Conservation (phyloP, 352 stramenopile species). For the Phytophthora fragariae region DNA sequence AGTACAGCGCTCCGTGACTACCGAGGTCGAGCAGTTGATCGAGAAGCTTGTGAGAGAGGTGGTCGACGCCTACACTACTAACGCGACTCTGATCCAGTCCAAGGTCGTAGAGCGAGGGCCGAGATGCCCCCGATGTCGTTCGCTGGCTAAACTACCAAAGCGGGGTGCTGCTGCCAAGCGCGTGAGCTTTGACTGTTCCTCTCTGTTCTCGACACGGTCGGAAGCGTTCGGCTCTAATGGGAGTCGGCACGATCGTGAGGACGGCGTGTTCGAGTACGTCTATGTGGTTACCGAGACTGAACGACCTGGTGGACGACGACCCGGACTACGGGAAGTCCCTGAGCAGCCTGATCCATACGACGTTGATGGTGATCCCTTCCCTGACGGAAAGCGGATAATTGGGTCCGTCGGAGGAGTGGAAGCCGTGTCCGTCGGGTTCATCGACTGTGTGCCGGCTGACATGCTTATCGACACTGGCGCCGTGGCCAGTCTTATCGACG, state of each 20-base stretch:
- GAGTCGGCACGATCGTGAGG: no score
- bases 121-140: background rate
- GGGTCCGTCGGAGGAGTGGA: background rate
- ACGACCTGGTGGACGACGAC: background rate
- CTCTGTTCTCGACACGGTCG: background rate
- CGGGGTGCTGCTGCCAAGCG: background rate
- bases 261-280: background rate
- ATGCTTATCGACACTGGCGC: conserved; percentile 10
- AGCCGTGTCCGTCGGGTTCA: background rate
- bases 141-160: background rate
- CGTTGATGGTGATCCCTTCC: no score
- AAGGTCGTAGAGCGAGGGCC: background rate
- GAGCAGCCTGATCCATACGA: background rate
- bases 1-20: no score
- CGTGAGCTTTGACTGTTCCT: background rate
- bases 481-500: conserved; percentile 5
- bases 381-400: background rate
- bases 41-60: background rate
- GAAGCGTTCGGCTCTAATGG: background rate
- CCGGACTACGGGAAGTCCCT: background rate
- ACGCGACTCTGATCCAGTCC: background rate
- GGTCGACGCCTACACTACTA: background rate
- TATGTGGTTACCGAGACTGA: background rate
- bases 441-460: background rate
- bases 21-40: no score